Conservation (phyloP, 441 rosid genomes). For the Melastoma candidum region DNA sequence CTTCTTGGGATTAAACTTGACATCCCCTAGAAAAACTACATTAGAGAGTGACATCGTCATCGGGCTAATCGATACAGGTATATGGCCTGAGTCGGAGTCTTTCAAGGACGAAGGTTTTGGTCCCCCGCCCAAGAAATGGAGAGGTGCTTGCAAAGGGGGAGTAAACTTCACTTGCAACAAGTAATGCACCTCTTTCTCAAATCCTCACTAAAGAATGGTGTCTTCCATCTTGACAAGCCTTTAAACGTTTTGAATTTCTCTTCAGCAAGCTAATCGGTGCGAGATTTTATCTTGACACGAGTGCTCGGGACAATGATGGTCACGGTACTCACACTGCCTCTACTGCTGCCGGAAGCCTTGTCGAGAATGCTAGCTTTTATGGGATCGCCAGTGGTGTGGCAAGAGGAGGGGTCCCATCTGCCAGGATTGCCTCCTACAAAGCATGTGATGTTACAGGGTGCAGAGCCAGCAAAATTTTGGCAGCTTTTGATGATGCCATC, state of each 20-base stretch:
- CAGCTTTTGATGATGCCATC: conserved; percentile 1
- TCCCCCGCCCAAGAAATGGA: conserved; percentile 10
- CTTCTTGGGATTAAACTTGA: conserved; percentile 2
- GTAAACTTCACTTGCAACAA: conserved; percentile 12
- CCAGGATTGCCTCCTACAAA: background rate
- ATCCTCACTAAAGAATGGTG: background rate
- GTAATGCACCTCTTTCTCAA: background rate
- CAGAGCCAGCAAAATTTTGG: background rate
- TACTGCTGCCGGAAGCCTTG: too few relatives aligned
- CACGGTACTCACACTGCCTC: too few relatives aligned
- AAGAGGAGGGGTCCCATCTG: conserved; percentile 1
- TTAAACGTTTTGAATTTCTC: background rate
- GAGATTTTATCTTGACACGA: background rate
- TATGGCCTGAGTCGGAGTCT: conserved; percentile 2
- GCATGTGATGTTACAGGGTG: background rate
- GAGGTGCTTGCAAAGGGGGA: conserved; percentile 6
- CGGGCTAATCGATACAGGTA: conserved; percentile 9
- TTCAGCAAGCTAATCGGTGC: conserved; percentile 1
- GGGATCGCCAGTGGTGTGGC: background rate
- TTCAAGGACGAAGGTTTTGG: conserved; percentile 9
- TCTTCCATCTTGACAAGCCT: background rate
- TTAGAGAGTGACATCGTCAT: conserved; percentile 6
- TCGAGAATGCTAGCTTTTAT: background rate
- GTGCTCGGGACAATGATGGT: too few relatives aligned
- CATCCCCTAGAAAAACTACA: background rate